Evolutionary conservation across 345 rosid genomes (phyloP).

Genomic region (Lumnitzera racemosa): DNA sequence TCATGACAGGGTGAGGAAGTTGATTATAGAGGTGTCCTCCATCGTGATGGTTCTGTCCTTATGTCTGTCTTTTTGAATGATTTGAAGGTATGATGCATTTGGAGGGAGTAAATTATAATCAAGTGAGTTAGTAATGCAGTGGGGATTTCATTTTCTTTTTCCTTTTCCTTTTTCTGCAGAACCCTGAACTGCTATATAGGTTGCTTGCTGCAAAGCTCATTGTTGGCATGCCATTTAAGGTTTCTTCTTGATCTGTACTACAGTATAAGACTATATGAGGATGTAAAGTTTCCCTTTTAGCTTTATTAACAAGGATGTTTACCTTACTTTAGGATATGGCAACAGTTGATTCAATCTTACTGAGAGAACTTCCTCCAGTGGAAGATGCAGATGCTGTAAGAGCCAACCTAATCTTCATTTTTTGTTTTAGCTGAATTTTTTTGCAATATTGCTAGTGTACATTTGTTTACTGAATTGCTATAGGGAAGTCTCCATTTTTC

Average conservation of each 20-base stretch:
- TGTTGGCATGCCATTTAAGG: conserved; percentile 99
- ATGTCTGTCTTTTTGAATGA: conserved; percentile 80
- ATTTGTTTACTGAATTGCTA: no score
- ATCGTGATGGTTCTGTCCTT: conserved; percentile 96
- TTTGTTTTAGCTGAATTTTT: neutral
- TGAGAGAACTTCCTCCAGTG: conserved; percentile 80
- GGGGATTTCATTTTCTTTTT: conserved; percentile 4
- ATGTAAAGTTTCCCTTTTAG: neutral
- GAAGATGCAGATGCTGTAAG: conserved; percentile 86
- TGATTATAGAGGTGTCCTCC: conserved; percentile 89
- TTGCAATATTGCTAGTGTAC: no score
- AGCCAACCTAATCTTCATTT: conserved; percentile 10
- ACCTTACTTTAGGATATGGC: conserved; percentile 68
- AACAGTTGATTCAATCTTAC: conserved; percentile 79
- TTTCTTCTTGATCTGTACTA: conserved; percentile 13
- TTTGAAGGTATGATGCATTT: conserved; percentile 43
- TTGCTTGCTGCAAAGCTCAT: conserved; percentile 87
- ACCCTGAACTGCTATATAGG: conserved; percentile 81
- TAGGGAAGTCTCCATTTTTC: no score
- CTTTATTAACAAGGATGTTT: conserved; percentile 12
- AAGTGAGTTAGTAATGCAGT: neutral
- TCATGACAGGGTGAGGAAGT: conserved; percentile 77
- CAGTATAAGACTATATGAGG: neutral
- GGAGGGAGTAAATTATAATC: neutral
- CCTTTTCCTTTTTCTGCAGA: conserved; percentile 28